A percentile compares a stretch with the other conserved stretches of the same genome.
These are phyloP conservation scores for Scytalidium sp. DNA, from an alignment of 2,329 filamentous ascomycete species.

Conservation along the genomic window DNA sequence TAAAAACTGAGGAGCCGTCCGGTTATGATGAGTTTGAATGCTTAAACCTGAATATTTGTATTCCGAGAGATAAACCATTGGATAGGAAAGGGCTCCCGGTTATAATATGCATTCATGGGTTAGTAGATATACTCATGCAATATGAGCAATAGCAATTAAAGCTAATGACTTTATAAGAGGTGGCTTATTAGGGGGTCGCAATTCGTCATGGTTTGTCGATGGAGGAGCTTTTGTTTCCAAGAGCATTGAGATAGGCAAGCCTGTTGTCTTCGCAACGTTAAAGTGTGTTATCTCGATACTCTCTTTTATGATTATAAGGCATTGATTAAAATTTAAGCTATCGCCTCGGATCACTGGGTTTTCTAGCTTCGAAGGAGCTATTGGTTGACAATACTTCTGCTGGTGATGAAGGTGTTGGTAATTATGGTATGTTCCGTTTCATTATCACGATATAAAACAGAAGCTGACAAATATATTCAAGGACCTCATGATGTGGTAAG, in stretches of 20 bases:
- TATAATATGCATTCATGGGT: background rate
- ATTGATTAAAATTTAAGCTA: conserved; percentile 6
- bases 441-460: background rate
- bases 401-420: background rate
- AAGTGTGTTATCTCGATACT: conserved; percentile 3
- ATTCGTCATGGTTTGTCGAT: conserved; percentile 11
- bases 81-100: background rate
- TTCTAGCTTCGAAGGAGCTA: conserved; percentile 8
- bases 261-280: conserved; percentile 7
- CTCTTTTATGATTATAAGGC: background rate
- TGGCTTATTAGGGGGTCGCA: background rate
- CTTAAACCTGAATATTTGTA: conserved; percentile 7
- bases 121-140: background rate
- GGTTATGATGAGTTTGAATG: conserved; percentile 8
- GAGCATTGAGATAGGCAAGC: conserved; percentile 9
- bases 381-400: background rate
- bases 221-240: conserved; percentile 5
- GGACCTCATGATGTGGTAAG: background rate
- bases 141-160: background rate
- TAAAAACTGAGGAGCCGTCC: conserved; percentile 1
- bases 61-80: background rate
- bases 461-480: background rate
- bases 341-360: conserved; percentile 6
- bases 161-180: background rate
- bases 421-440: background rate